Percentiles rank a stretch among this genome's conserved stretches.
These are phyloP conservation scores for Pestalotiopsis sp. DNA, from an alignment of 2,329 filamentous ascomycete species.

Conservation along the genomic window DNA sequence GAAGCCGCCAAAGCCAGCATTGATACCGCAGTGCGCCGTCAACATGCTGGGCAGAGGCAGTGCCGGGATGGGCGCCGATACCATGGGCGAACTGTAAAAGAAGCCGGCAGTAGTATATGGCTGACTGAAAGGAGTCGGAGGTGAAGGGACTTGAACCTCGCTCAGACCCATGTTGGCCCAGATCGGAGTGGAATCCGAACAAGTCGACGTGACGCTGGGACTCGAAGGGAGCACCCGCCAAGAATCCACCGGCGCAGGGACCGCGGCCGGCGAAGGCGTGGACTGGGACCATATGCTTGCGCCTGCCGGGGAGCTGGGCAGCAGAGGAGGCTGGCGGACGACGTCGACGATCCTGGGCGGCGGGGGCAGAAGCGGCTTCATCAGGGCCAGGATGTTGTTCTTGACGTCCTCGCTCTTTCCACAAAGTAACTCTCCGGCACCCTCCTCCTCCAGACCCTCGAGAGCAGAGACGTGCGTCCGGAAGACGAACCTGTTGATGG, in stretches of 20 bases:
- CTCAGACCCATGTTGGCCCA: conserved; percentile 81
- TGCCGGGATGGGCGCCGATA: conserved; percentile 72
- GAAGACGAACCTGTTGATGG: conserved; percentile 96
- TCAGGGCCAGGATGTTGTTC: conserved; percentile 78
- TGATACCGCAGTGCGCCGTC: conserved; percentile 81
- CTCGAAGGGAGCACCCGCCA: conserved; percentile 94
- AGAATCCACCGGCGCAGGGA: conserved; percentile 75
- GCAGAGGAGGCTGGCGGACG: conserved; percentile 80
- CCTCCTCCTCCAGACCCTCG: conserved; percentile 95
- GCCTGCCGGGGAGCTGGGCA: conserved; percentile 78
- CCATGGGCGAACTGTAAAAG: conserved; percentile 81
- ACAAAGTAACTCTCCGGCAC: conserved; percentile 87
- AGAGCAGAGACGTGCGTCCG: conserved; percentile 85
- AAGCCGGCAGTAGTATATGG: conserved; percentile 73
- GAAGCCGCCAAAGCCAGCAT: conserved; percentile 75
- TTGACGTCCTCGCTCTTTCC: conserved; percentile 95
- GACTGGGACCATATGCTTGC: conserved; percentile 82
- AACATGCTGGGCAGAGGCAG: conserved; percentile 87
- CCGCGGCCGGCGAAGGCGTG: conserved; percentile 62
- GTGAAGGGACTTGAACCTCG: conserved; percentile 76
- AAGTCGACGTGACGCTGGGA: conserved; percentile 72
- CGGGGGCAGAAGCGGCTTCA: conserved; percentile 84
- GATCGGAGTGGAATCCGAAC: conserved; percentile 72
- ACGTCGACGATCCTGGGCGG: conserved; percentile 89
- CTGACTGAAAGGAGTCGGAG: conserved; percentile 78